phyloP scores from a whole-genome alignment of 2,329 filamentous ascomycete species.

The Colletotrichum euphorbiae region DNA sequence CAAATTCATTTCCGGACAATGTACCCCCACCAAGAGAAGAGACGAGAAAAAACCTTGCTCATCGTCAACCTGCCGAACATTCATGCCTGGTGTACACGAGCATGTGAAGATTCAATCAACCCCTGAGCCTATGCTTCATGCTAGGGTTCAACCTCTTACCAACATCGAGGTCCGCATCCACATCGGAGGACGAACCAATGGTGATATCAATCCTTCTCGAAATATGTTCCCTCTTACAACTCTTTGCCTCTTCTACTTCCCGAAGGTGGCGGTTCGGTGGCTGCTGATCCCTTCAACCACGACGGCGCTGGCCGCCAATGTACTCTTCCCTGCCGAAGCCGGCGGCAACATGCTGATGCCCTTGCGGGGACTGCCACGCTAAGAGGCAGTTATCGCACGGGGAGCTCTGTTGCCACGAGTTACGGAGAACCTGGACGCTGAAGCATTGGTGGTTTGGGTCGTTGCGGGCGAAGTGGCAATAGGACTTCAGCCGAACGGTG shows the following conservation, averaged over 20 bases:
- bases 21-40: no score
- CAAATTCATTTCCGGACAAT: neutral
- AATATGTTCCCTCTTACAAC: neutral
- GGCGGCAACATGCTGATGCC: slow-evolving; percentile 17
- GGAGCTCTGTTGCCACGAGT: slow-evolving; percentile 67
- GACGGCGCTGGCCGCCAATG: slow-evolving; percentile 10
- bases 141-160: neutral
- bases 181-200: neutral
- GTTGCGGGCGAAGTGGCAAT: slow-evolving; percentile 82
- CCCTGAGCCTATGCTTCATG: neutral
- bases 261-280: slow-evolving; percentile 1
- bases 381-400: slow-evolving; percentile 62
- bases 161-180: neutral
- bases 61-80: neutral
- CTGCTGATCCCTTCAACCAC: slow-evolving; percentile 13
- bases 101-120: slow-evolving; percentile 6
- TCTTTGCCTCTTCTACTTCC: neutral
- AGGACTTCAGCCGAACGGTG: slow-evolving; percentile 68
- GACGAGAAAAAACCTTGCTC: neutral
- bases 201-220: neutral
- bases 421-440: slow-evolving; percentile 72
- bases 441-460: slow-evolving; percentile 77
- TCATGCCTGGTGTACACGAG: neutral
- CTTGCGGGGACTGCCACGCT: slow-evolving; percentile 37
- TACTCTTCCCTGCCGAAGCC: slow-evolving; percentile 15